Base-by-base conservation (phyloP, 805 yeast species). In the Teunomyces barrocoloradensis region DNA sequence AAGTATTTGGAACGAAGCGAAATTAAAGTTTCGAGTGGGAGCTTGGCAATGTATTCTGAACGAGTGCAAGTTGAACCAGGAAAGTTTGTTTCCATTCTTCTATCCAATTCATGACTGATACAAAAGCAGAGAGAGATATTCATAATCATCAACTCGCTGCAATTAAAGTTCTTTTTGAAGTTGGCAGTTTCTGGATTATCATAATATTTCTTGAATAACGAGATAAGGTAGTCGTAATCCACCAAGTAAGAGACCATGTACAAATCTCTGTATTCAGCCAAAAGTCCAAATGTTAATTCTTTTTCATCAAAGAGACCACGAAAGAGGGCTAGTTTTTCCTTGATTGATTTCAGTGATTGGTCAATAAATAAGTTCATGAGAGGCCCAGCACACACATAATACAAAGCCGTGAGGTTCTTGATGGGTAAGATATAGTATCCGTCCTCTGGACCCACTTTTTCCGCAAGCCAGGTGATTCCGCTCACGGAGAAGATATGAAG, bases 91-190 rank as follows among this genome's bases (percentile, higher is more conserved):
- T 49, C 54, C 32, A 53, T 48, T 15, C 46, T 38, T 11, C 50
- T 51, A 6, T 52, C 49, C 18, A 39, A 17, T n/a, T 28, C 42
- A 6, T 10, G 34, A 15, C 32, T 33, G 5, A 54, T 42, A 20
- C 51, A 37, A 21, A 54, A 33, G 21, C 51, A 47, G 18, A 55
- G 7, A 3, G 43, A 47, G 42, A 52, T n/a, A 34, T 43, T 47
- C 60, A 57, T 57, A 32, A 55, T 27, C 54, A 57, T 49, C 27
- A 55, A 49, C 32, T 57, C 58, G 18, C 56, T 52, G 39, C 50
- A 52, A 9, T 47, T 27, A 13, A 35, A 15, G n/a, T 29, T 35
- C 23, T 17, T 28, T 15, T 34, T 34, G 25, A 32, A 32, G 21
- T 38, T 37, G 30, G 39, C 23, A 6, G 27, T 7, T 45, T 37